Base-by-base conservation (phyloP, 352 stramenopile species). In the Pythium rhizo-oryzae region DNA sequence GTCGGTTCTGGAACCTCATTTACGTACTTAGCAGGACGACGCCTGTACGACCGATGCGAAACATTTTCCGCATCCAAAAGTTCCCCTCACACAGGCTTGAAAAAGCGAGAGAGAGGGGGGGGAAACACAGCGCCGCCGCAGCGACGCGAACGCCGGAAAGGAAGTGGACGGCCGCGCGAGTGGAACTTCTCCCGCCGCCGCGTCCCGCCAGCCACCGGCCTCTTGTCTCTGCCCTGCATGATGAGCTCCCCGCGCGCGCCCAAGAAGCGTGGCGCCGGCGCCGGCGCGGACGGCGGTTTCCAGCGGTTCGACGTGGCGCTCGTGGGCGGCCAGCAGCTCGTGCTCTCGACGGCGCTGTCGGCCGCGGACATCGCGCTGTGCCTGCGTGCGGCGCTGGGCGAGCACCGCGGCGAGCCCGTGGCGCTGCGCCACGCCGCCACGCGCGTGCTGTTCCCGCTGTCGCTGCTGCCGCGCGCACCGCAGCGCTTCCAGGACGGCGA, bases 361-460 rank as follows among this genome's bases (percentile, higher is more conserved):
- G 25, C 19, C 21, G 21, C 23, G 13, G 67, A 69, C 30, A 53
- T 74, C 47, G 55, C 47, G 37, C 46, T 39, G 37, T 66, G 60
- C 47, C 50, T 74, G 25, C 50, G 49, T 25, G 46, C 55, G 7
- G 54, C 16, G 25, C 35, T 57, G 9, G 52, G 25, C 19, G 56
- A 60, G 13, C 39, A 62, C n/a, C 41, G 46, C 11, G 59, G 51
- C 11, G 59, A 51, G 44, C 58, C 57, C 21, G 61, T 81, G 33
- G 76, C 78, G 21, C 55, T 82, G 58, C 71, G 69, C 43, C 67
- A 84, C 35, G 41, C 58, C 30, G 54, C 65, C 16, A 59, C 62
- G 41, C 54, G 71, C 72, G 74, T 92, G 11, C 75, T 92, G 39
- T 93, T 87, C 63, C 85, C 87, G 62, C 65, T 92, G 28, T 93